Percentiles rank a stretch among this genome's conserved stretches.
These are phyloP conservation scores for Zygnema circumcarinatum DNA, from an alignment of 139 green algal genomes.

Conservation along the genomic window DNA sequence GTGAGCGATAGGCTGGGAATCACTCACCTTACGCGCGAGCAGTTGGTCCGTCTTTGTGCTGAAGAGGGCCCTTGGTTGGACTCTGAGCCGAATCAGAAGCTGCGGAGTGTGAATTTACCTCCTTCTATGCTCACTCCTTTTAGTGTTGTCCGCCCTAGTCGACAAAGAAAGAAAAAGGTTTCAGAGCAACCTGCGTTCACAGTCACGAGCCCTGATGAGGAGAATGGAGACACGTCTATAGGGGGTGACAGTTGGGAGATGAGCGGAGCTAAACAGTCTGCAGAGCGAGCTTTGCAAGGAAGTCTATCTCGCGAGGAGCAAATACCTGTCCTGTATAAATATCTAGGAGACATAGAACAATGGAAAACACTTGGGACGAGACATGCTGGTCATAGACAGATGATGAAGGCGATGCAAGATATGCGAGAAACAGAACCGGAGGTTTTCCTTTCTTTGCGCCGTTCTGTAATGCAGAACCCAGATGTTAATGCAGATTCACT, in stretches of 20 bases:
- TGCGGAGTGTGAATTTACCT: not conserved
- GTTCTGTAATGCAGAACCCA: not conserved
- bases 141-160: too few relatives aligned
- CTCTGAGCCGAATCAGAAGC: not conserved
- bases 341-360: not conserved
- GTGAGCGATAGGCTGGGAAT: not conserved
- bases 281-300: too few relatives aligned
- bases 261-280: too few relatives aligned
- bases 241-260: too few relatives aligned
- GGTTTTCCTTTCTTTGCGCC: not conserved
- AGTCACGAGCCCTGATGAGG: too few relatives aligned
- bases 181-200: too few relatives aligned
- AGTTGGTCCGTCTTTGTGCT: not conserved
- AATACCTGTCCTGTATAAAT: too few relatives aligned
- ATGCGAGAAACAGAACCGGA: not conserved
- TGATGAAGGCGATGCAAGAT: not conserved
- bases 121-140: too few relatives aligned
- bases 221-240: too few relatives aligned
- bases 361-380: not conserved
- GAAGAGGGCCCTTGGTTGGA: not conserved
- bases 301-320: too few relatives aligned
- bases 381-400: not conserved
- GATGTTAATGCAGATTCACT: not conserved
- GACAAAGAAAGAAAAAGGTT: too few relatives aligned
- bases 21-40: not conserved